Base-by-base conservation (phyloP, 345 rosid species). In the Sonneratia alba region DNA sequence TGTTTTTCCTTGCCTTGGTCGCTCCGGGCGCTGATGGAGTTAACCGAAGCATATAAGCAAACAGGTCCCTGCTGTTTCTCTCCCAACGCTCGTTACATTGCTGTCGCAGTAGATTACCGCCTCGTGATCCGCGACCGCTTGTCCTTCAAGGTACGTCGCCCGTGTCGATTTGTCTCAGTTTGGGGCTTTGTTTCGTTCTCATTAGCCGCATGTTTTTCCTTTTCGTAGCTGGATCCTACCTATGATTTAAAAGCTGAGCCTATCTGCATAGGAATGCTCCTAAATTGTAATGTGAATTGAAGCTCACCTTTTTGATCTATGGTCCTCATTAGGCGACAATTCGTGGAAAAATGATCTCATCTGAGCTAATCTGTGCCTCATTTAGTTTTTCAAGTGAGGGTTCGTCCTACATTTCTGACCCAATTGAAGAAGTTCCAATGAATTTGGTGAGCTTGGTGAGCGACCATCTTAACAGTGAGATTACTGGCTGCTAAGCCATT, bases 41-140 rank as follows among this genome's bases (percentile, higher is more conserved):
- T 92, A 70, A 94, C 99, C 1, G 99, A 89, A 24, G 78, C 99
- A 72, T 87, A 84, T 77, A 87, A 90, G 79, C 99, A 85, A 76
- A 83, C 97, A 21, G 99, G 97, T 47, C 92, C 97, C 34, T 89
- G 89, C 75, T 87, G 90, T 70, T 94, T 94, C 80, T 94, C 98
- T 22, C 97, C 98, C 45, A 87, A 94, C 80, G 78, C 96, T 66
- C 94, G 93, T 45, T 91, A 85, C 84, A 79, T 91, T 59, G 97
- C 99, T 73, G 89, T 89, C 75, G 96, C 97, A 32, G 89, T 83
- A 7, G 96, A 87, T 77, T 92, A 90, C 40, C 97, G 97, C 57
- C 88, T 95, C 69, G 99, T 95, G 72, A 87, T 95, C 69, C 93
- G 99, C 3, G 97, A 92, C 59, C 83, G 97, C 2, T 79, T 85